Evolutionary conservation across 768 basidiomycete genomes (phyloP), one percentile per base, ranked within the genome.

Genomic region (Daedaleopsis nitida): DNA sequence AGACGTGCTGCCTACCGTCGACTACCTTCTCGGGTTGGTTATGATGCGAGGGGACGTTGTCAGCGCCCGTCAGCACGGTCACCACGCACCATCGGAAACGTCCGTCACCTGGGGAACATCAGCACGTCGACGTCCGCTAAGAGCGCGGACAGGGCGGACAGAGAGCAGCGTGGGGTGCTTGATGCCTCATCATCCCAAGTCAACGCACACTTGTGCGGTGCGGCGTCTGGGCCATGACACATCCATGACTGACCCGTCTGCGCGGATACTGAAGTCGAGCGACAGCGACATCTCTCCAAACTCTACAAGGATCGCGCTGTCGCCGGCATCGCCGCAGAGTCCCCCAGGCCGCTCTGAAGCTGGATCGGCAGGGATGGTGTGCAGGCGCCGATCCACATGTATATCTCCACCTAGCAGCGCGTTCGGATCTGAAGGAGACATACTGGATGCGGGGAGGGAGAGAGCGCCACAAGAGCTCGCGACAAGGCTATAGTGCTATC

Each of bases 261-360:
- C 85, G 1, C 87, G 80, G 14, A 83, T 66, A 21, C 76, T 64
- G 45, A 87, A 78, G 55, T 85, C 83, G 0, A 87, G 74, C 23
- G 68, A 72, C 81, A 84, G n/a, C n/a, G n/a, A n/a, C n/a, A n/a
- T 82, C 1, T 70, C 66, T 0, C 87, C 87, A 62, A 84, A 87
- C 60, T 88, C 87, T 10, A 88, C 78, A 1, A 88, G 77, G 49
- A 91, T 83, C 0, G 82, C 80, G 0, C 81, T 80, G 64, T 88
- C 87, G 0, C 88, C 87, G 2, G 86, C 86, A 85, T 88, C 86
- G 10, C 86, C 78, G 62, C 84, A 84, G 3, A 79, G 76, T 3
- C 83, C 79, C 3, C 53, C 37, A 0, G 78, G 78, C 11, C 58
- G 65, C 58, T 19, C 59, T 13, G 10, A 63, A 35, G 32, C 55